These are phyloP conservation scores for Yamadazyma insecticola DNA, from an alignment of 805 yeast species.

Conservation along the genomic window DNA sequence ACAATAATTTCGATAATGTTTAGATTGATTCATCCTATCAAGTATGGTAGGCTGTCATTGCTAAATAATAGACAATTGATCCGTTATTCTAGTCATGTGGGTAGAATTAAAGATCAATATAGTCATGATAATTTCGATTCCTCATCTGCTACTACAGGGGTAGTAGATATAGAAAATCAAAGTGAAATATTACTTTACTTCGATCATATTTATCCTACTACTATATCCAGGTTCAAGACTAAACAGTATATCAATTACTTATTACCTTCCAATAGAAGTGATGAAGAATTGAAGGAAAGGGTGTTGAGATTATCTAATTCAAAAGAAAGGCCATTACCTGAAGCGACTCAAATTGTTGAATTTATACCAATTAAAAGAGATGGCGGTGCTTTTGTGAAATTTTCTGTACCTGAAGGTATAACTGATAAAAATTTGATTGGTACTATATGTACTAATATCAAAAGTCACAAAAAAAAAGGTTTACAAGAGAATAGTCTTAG, in stretches of 20 bases:
- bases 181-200: conserved; percentile 32
- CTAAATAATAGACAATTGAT: too few species aligned
- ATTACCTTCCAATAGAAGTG: conserved; percentile 12
- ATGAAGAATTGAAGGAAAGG: conserved; percentile 14
- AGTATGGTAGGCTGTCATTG: too few species aligned
- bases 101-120: too few species aligned
- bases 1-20: too few species aligned
- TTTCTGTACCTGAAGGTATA: conserved; percentile 51
- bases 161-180: conserved; percentile 27
- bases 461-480: conserved; percentile 16
- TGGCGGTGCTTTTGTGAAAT: conserved; percentile 91
- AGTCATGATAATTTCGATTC: conserved; percentile 23
- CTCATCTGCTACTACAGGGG: conserved; percentile 37
- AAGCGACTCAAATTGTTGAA: conserved; percentile 42
- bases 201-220: conserved; percentile 31
- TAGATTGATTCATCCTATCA: too few species aligned
- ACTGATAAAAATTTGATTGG: conserved; percentile 51
- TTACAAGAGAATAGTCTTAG: conserved; percentile 7
- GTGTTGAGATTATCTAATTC: conserved; percentile 13
- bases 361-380: conserved; percentile 73
- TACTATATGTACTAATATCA: conserved; percentile 45
- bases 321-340: conserved; percentile 24
- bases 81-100: too few species aligned
- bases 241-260: conserved; percentile 18
- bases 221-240: conserved; percentile 19